phyloP scores from a whole-genome alignment of 2,329 filamentous ascomycete species.

The Talaromyces sp. region DNA sequence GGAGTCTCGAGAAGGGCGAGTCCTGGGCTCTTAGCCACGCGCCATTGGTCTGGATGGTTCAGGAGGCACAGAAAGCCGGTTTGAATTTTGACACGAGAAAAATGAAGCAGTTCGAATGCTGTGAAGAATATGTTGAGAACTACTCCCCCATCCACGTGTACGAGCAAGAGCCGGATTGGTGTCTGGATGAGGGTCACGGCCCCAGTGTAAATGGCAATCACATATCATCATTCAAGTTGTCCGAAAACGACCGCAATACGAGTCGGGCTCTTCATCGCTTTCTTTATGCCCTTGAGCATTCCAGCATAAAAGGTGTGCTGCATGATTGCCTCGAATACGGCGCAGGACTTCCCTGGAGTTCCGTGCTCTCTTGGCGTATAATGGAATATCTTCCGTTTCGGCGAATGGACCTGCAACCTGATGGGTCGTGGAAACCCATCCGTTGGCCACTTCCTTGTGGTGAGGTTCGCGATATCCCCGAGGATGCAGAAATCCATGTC shows the following conservation, averaged over 20 bases:
- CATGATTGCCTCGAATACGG: constrained; percentile 67
- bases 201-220: constrained; percentile 11
- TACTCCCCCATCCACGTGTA: constrained; percentile 29
- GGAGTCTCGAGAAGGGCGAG: constrained; percentile 57
- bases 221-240: constrained; percentile 7
- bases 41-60: constrained; percentile 66
- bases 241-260: constrained; percentile 20
- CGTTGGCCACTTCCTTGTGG: constrained; percentile 73
- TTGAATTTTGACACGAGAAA: constrained; percentile 66
- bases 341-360: constrained; percentile 51
- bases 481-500: constrained; percentile 64
- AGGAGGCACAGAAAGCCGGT: constrained; percentile 60
- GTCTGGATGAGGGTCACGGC: constrained; percentile 7
- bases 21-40: constrained; percentile 58
- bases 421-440: constrained; percentile 75
- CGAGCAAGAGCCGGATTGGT: constrained; percentile 14
- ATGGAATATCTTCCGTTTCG: constrained; percentile 81
- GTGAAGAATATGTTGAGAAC: constrained; percentile 39
- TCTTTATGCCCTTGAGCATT: constrained; percentile 54
- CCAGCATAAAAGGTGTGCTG: constrained; percentile 51
- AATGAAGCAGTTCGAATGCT: constrained; percentile 61
- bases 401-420: constrained; percentile 67
- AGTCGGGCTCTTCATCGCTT: constrained; percentile 42
- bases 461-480: constrained; percentile 70
- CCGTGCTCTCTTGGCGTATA: constrained; percentile 65